Conservation (phyloP, 306 rosid species). For the Begonia loranthoides region DNA sequence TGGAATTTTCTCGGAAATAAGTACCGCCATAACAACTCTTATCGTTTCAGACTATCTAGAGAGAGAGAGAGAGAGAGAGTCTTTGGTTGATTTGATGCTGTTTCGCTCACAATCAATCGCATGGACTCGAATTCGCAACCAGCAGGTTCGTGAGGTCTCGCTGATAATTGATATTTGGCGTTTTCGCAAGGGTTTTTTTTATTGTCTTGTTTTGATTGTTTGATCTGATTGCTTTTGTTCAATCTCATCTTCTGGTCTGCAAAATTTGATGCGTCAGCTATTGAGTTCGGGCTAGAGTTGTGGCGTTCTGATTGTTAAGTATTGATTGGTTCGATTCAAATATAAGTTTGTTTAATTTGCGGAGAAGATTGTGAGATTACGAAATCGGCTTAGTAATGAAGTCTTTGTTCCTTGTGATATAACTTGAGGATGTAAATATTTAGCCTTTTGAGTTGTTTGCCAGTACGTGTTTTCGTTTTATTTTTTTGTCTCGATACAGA, state of each 20-base stretch:
- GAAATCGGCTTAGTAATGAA: too few relatives aligned
- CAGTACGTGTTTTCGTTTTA: too few relatives aligned
- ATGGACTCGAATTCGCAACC: constrained; percentile 12
- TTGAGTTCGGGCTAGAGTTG: not conserved
- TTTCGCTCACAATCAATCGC: not conserved
- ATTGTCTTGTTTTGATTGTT: not conserved
- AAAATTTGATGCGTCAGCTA: not conserved
- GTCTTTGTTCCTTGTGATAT: too few relatives aligned
- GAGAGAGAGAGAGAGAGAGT: not conserved
- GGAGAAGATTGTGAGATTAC: too few relatives aligned
- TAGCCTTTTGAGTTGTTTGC: too few relatives aligned
- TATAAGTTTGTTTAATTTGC: too few relatives aligned
- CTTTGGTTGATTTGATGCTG: not conserved
- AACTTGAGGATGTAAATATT: too few relatives aligned
- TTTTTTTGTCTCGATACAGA: too few relatives aligned
- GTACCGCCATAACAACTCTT: not conserved
- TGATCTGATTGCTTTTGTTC: not conserved
- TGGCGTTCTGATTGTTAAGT: not conserved
- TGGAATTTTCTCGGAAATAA: not conserved
- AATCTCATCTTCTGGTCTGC: not conserved
- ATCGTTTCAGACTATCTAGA: not conserved
- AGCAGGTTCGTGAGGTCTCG: constrained; percentile 7
- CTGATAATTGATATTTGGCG: too few relatives aligned
- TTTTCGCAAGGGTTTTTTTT: too few relatives aligned
- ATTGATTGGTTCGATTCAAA: too few relatives aligned